Conservation (phyloP, 2,329 filamentous ascomycete species). For the Colletotrichum spaethianum region DNA sequence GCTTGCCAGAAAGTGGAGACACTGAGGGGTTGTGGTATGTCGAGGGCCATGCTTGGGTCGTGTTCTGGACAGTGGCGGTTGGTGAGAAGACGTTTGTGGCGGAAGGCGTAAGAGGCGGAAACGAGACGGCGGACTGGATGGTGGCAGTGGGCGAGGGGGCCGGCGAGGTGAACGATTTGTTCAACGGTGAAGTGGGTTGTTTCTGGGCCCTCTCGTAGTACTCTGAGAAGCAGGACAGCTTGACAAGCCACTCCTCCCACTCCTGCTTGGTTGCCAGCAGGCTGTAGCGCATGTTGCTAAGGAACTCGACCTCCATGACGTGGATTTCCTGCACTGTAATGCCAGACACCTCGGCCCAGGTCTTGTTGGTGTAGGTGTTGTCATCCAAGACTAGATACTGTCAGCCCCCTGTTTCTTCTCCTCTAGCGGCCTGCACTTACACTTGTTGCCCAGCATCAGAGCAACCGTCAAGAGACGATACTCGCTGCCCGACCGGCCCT, state of each 20-base stretch:
- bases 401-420: neutral
- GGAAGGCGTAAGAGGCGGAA: slow-evolving; percentile 53
- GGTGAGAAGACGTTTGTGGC: slow-evolving; percentile 57
- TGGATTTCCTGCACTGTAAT: slow-evolving; percentile 96
- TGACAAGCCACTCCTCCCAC: slow-evolving; percentile 90
- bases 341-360: slow-evolving; percentile 97
- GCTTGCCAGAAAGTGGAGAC: slow-evolving; percentile 65
- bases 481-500: slow-evolving; percentile 93
- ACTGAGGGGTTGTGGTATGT: slow-evolving; percentile 57
- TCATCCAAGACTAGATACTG: slow-evolving; percentile 84
- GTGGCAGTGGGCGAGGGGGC: slow-evolving; percentile 63
- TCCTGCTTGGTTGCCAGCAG: slow-evolving; percentile 87
- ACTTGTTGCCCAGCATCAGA: slow-evolving; percentile 98
- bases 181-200: slow-evolving; percentile 54
- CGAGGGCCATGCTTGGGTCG: slow-evolving; percentile 56
- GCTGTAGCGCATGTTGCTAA: slow-evolving; percentile 98
- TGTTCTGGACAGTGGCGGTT: slow-evolving; percentile 47
- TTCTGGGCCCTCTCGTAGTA: slow-evolving; percentile 82
- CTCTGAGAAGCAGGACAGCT: slow-evolving; percentile 84
- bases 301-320: slow-evolving; percentile 99
- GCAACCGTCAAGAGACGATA: slow-evolving; percentile 94
- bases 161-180: slow-evolving; percentile 59
- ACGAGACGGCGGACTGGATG: slow-evolving; percentile 48
- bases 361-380: slow-evolving; percentile 99
- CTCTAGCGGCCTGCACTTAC: slow-evolving; percentile 59